A percentile compares a stretch with the other conserved stretches of the same genome.
Evolutionary conservation across 495 filamentous ascomycete species (phyloP).

Genomic region (Cladorrhinum samala): DNA sequence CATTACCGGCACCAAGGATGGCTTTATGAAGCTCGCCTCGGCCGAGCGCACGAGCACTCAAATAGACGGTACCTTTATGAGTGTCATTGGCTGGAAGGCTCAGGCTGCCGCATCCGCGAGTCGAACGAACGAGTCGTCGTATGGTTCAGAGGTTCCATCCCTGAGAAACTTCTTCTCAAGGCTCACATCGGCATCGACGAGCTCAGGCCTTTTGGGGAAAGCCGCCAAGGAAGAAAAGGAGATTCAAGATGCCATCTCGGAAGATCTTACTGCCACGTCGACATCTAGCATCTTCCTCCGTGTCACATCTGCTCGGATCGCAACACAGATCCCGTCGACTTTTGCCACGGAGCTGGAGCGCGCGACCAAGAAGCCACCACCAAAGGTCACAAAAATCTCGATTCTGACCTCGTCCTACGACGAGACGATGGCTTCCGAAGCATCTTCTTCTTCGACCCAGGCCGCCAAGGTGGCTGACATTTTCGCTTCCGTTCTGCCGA

Average conservation of each 20-base stretch:
- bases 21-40: constrained; percentile 70
- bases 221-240: constrained; percentile 47
- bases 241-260: constrained; percentile 49
- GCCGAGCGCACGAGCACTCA: constrained; percentile 78
- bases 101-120: constrained; percentile 33
- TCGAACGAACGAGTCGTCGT: constrained; percentile 33
- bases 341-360: constrained; percentile 87
- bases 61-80: constrained; percentile 89
- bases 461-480: constrained; percentile 61
- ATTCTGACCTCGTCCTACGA: constrained; percentile 89
- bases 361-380: constrained; percentile 94
- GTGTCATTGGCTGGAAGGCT: constrained; percentile 75
- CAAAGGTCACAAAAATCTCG: constrained; percentile 74
- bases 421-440: constrained; percentile 61
- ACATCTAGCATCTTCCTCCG: constrained; percentile 79
- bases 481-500: constrained; percentile 84
- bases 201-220: constrained; percentile 37
- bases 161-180: constrained; percentile 76
- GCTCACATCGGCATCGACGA: constrained; percentile 45
- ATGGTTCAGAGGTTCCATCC: constrained; percentile 44
- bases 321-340: constrained; percentile 56
- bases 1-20: constrained; percentile 72
- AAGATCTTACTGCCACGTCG: constrained; percentile 60
- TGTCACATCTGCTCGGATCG: constrained; percentile 75
- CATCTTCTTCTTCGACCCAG: constrained; percentile 29